These are phyloP conservation scores for Diaporthe vaccinii DNA, from an alignment of 2,329 filamentous ascomycete species.

Conservation along the genomic window DNA sequence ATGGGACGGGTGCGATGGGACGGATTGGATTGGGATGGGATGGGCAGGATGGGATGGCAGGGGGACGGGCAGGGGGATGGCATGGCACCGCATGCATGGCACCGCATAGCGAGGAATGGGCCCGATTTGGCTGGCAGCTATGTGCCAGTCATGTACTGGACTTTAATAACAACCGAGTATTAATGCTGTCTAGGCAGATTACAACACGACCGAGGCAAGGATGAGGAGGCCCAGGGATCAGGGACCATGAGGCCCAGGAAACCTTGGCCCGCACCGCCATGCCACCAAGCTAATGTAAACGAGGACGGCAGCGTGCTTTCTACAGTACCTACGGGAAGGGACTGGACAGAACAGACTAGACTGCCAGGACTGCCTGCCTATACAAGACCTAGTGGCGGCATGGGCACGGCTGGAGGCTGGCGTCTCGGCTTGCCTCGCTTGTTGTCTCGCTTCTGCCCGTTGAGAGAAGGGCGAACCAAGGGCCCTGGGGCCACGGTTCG, in stretches of 20 bases:
- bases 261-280: not conserved
- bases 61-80: not conserved
- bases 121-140: constrained; percentile 8
- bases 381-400: not conserved
- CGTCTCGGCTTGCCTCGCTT: constrained; percentile 35
- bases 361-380: not conserved
- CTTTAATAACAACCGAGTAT: not conserved
- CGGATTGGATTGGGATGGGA: constrained; percentile 6
- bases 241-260: constrained; percentile 1
- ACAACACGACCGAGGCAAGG: constrained; percentile 2
- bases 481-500: constrained; percentile 35
- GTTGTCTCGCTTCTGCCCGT: constrained; percentile 34
- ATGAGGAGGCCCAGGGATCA: constrained; percentile 9
- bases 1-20: not conserved
- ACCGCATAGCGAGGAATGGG: not conserved
- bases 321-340: not conserved
- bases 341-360: not conserved
- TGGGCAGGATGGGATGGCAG: not conserved
- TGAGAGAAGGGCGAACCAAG: constrained; percentile 27
- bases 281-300: not conserved
- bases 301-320: not conserved
- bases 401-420: constrained; percentile 2
- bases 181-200: constrained; percentile 18
- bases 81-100: not conserved
- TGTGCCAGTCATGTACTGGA: constrained; percentile 19